Evolutionary conservation across 2,329 filamentous ascomycete species (phyloP), one percentile per base, ranked within the genome.

Genomic region (Trichoderma semiorbis): DNA sequence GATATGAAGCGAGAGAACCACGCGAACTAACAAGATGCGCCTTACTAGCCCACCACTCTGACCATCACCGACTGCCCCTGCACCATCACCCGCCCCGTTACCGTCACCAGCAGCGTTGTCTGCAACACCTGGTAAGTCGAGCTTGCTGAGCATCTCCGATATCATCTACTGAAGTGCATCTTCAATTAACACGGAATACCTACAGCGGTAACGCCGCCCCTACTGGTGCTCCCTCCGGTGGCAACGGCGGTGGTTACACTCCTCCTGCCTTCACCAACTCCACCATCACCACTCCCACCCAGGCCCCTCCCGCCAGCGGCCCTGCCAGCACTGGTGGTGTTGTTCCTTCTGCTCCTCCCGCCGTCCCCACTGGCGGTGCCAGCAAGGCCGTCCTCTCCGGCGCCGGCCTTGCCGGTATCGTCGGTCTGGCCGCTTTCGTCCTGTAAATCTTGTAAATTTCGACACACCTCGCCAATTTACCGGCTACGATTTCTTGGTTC

Each of bases 1-100:
- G 47, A 53, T 24, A 14, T 24, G 47, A 50, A 73, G 32, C 34
- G 57, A n/a, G n/a, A 62, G 5, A 32, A n/a, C n/a, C 26, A 55
- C 12, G n/a, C 30, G 57, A 16, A 43, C 67, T 70, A 63, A 70
- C 67, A 67, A 14, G 30, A 28, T 14, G 28, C 58, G 24, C 67
- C 11, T 21, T 21, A 21, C n/a, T 28, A 70, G 67, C 83, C 90
- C 80, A 91, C 89, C 80, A 91, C 89, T 80, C 82, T 92, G 81
- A 92, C 90, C 84, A 88, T 92, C 86, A 89, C 89, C 77, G 85
- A 91, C 86, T 92, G 91, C 87, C 88, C 90, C 77, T 92, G 90
- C 90, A 93, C 88, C 79, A 79, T 89, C 82, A 86, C 85, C 84
- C 87, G 86, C 84, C 87, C 88, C 69, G 83, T 90, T 76, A 82